These are phyloP conservation scores for Magnolia officinalis DNA, from an alignment of 164 flowering plant species.

Conservation along the genomic window DNA sequence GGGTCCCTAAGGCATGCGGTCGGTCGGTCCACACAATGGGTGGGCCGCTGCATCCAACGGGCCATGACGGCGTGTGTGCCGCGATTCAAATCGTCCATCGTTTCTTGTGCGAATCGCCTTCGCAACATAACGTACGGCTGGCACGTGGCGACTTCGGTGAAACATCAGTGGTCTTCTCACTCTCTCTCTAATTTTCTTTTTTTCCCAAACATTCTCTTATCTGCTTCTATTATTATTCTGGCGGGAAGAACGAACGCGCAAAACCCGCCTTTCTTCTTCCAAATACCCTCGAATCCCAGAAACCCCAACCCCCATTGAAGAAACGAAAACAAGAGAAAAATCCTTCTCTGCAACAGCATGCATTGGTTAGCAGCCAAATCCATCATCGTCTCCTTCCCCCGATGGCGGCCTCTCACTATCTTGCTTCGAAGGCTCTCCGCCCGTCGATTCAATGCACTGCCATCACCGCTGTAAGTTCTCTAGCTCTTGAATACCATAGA, in stretches of 20 bases:
- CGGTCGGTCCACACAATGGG: too few species aligned
- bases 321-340: not conserved
- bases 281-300: not conserved
- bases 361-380: constrained; percentile 47
- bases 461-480: constrained; percentile 22
- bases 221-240: not conserved
- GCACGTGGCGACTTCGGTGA: too few species aligned
- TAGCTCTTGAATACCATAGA: not conserved
- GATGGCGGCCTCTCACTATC: constrained; percentile 47
- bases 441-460: constrained; percentile 17
- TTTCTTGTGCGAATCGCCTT: too few species aligned
- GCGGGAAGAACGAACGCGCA: not conserved
- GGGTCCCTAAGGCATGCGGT: too few species aligned
- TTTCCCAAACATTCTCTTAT: too few species aligned
- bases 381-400: constrained; percentile 43
- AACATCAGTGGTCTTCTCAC: not conserved
- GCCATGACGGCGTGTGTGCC: too few species aligned
- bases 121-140: too few species aligned
- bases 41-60: too few species aligned
- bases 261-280: not conserved
- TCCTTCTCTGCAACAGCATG: constrained; percentile 22
- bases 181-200: not conserved
- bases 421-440: constrained; percentile 31
- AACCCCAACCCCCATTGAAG: not conserved
- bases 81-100: too few species aligned